Evolutionary conservation across 208 protist genomes (phyloP).

Genomic region (Leishmania major): DNA sequence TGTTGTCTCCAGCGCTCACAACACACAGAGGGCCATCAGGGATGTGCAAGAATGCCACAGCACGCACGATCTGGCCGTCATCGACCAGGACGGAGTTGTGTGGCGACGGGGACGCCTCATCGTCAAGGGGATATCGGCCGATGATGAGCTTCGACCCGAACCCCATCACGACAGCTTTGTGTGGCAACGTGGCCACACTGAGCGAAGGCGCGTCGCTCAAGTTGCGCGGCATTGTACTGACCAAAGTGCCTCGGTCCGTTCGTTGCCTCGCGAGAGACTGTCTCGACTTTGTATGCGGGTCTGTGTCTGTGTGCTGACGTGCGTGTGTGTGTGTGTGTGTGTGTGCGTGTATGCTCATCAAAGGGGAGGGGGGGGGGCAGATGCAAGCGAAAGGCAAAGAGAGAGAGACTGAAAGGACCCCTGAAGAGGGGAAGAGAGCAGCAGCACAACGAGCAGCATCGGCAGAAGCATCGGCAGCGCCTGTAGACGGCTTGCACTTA

Average conservation of each 20-base stretch:
- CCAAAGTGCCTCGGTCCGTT: neutral
- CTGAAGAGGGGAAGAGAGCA: neutral
- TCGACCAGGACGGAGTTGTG: slow-evolving; percentile 62
- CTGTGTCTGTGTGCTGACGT: neutral
- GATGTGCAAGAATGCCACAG: slow-evolving; percentile 63
- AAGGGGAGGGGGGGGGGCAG: neutral
- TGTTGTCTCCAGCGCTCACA: slow-evolving; percentile 75
- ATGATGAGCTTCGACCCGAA: slow-evolving; percentile 63
- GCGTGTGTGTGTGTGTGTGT: neutral
- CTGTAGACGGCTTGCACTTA: neutral
- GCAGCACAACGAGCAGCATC: neutral
- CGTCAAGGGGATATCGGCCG: slow-evolving; percentile 41
- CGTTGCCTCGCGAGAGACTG: neutral
- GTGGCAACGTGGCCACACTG: slow-evolving; percentile 41
- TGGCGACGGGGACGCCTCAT: slow-evolving; percentile 27
- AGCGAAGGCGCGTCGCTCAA: slow-evolving; percentile 44
- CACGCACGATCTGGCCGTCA: slow-evolving; percentile 74
- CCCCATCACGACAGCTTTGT: slow-evolving; percentile 58
- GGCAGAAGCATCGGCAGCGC: neutral
- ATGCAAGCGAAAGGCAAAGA: too few species aligned
- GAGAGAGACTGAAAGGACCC: neutral
- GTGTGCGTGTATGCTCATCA: neutral
- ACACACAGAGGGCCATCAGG: slow-evolving; percentile 67
- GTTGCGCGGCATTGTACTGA: slow-evolving; percentile 14
- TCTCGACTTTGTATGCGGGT: neutral